Base-by-base conservation (phyloP, 2,329 filamentous ascomycete genomes). In the Monilinia fructigena region DNA sequence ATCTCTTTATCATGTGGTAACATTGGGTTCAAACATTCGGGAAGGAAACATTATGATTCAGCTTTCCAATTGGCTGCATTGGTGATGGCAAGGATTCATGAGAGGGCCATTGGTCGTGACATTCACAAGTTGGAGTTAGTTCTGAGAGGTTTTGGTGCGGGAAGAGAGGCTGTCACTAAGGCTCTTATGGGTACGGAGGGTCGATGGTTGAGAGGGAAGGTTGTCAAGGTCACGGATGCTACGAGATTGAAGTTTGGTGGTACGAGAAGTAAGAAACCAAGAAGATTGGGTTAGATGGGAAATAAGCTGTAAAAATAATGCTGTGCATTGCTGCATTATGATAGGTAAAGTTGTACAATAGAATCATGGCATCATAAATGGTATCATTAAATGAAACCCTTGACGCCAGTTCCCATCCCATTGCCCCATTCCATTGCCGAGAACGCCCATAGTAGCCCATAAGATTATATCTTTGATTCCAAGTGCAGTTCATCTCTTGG, bases 201-300 rank as follows among this genome's bases (percentile, higher is more conserved):
- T 66, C 88, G 86, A 75, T 78, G 87, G 73, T 79, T 98, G 71
- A 86, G 92, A 72, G 81, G 84, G 42, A 87, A 90, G 80, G 90
- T 99, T 71, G 82, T 86, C 53, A 88, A 88, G 73, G 90, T 99
- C 68, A 88, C 91, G 42, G 95, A 99, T 80, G 84, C 87, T 52
- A 98, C 94, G 65, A 90, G 90, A 74, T 79, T 98, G 78, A 99
- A 99, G 83, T 97, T 98, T 82, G 95, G 93, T 80, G 96, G 95
- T 76, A 92, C 91, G 50, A 91, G 93, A 79, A 94, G 92, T 81
- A 86, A 85, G 78, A 91, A 89, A 77, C 89, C 88, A 50, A 93
- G 93, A 79, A 89, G 95, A 81, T 80, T 98, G 81, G 75, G 75
- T 72, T 76, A 72, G 68, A 68, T 38, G 31, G 35, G 28, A 26